Conservation (phyloP, 495 filamentous ascomycete genomes). For the Haplographium delicatum region DNA sequence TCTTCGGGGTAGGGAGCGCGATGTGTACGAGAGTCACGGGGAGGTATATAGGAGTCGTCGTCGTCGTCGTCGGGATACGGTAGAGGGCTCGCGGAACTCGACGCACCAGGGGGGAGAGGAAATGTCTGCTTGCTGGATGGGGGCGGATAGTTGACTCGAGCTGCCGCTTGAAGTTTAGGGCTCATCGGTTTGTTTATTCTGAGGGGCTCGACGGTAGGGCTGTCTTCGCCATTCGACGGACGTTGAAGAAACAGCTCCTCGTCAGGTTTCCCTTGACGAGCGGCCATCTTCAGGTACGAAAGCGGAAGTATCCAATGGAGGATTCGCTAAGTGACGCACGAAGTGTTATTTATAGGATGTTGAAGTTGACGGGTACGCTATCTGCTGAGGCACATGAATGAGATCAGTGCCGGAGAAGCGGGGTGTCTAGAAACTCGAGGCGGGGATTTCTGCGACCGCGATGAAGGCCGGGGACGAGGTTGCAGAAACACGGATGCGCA, state of each 20-base stretch:
- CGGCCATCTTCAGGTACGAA: conserved; percentile 20
- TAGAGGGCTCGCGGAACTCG: conserved; percentile 57
- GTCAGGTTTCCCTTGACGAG: conserved; percentile 46
- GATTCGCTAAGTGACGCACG: conserved; percentile 22
- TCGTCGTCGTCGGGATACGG: conserved; percentile 75
- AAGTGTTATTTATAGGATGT: conserved; percentile 25
- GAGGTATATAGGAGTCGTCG: conserved; percentile 35
- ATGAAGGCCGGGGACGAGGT: not conserved
- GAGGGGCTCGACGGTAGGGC: conserved; percentile 76
- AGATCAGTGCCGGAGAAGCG: conserved; percentile 19
- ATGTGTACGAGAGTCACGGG: conserved; percentile 33
- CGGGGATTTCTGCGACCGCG: conserved; percentile 21
- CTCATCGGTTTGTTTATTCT: conserved; percentile 71
- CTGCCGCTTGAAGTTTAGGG: conserved; percentile 41
- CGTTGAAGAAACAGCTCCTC: conserved; percentile 75
- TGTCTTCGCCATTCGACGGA: conserved; percentile 49
- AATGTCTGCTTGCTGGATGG: conserved; percentile 40
- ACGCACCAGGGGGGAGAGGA: conserved; percentile 56
- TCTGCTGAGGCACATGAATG: conserved; percentile 19
- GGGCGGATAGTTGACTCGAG: conserved; percentile 41
- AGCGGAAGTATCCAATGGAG: conserved; percentile 13
- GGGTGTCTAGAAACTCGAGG: conserved; percentile 11
- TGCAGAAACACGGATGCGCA: not conserved
- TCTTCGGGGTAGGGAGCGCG: conserved; percentile 47
- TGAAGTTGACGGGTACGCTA: conserved; percentile 18